These are phyloP conservation scores for Fraxinus sp. DNA, from an alignment of 305 asterid species.

Conservation along the genomic window DNA sequence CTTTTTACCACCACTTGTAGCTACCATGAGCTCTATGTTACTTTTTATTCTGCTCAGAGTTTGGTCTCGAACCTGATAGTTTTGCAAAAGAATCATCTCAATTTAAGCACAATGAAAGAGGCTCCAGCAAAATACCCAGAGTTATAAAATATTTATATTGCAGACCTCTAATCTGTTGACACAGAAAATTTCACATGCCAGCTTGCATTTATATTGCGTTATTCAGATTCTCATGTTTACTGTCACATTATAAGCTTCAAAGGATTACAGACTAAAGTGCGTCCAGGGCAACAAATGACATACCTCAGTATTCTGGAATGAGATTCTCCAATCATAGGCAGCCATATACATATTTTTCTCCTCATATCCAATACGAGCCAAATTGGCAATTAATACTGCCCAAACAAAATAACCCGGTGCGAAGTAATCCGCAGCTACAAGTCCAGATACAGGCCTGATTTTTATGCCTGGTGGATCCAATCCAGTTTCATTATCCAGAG, in stretches of 20 bases:
- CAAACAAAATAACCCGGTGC: slow-evolving; percentile 92
- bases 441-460: slow-evolving; percentile 87
- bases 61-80: slow-evolving; percentile 71
- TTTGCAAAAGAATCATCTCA: slow-evolving; percentile 18
- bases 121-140: neutral
- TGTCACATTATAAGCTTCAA: slow-evolving; percentile 9
- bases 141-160: neutral
- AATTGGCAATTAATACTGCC: slow-evolving; percentile 87
- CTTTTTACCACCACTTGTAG: slow-evolving; percentile 67
- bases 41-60: slow-evolving; percentile 74
- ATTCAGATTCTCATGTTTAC: neutral
- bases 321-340: slow-evolving; percentile 92
- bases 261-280: slow-evolving; percentile 15
- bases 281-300: slow-evolving; percentile 25
- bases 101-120: slow-evolving; percentile 14
- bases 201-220: neutral
- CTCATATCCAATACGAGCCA: slow-evolving; percentile 92
- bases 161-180: neutral
- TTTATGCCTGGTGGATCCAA: slow-evolving; percentile 84
- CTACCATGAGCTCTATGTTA: slow-evolving; percentile 75
- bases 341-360: slow-evolving; percentile 95
- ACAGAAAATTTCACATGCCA: neutral
- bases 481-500: slow-evolving; percentile 84
- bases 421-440: slow-evolving; percentile 88
- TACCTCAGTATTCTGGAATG: slow-evolving; percentile 94